phyloP scores from a whole-genome alignment of 108 stramenopile genomes.

The Chaetoceros muelleri region DNA sequence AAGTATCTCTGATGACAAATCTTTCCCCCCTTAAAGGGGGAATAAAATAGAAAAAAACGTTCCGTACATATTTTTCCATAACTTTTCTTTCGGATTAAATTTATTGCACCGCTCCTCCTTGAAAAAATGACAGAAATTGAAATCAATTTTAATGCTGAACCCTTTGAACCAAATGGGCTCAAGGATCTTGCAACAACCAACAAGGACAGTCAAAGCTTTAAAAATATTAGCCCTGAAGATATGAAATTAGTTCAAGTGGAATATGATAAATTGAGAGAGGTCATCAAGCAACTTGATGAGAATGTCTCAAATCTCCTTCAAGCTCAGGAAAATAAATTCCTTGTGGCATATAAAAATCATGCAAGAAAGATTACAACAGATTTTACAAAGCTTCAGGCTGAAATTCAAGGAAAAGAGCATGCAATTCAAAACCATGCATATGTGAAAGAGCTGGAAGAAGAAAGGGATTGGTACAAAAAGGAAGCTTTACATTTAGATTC shows the following conservation, averaged over 20 bases:
- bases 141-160: too few relatives aligned
- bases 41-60: neutral
- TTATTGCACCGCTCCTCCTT: neutral
- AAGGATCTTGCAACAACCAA: neutral
- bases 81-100: neutral
- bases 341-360: neutral
- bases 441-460: conserved; percentile 13
- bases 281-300: neutral
- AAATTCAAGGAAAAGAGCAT: neutral
- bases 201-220: neutral
- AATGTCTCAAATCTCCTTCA: neutral
- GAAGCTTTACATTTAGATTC: conserved; percentile 23
- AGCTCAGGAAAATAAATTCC: neutral
- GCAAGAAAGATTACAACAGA: neutral
- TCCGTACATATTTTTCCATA: neutral
- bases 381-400: neutral
- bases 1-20: too few relatives aligned
- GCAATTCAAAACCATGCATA: neutral
- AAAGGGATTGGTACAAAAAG: conserved; percentile 36
- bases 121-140: neutral
- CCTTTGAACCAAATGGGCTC: too few relatives aligned
- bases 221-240: neutral
- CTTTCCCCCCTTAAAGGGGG: too few relatives aligned
- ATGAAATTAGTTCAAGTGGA: neutral
- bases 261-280: neutral